Evolutionary conservation across 2,329 filamentous ascomycete genomes (phyloP).

Genomic region (Aspergillus fischeri): DNA sequence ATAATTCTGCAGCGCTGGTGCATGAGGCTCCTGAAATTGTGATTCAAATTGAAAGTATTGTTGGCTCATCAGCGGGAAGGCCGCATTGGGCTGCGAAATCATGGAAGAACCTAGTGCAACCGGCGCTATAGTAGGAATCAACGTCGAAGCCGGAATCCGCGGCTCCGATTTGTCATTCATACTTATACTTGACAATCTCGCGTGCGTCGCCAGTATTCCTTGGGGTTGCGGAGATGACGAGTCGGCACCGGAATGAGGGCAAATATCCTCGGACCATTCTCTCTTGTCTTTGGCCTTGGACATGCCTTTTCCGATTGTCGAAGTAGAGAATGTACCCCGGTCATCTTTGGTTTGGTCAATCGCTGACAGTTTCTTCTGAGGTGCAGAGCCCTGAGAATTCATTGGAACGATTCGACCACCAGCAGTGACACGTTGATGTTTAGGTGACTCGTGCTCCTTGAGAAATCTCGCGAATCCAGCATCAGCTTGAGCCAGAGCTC

Average conservation of each 20-base stretch:
- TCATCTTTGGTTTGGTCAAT: slow-evolving; percentile 10
- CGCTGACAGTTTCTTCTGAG: slow-evolving; percentile 31
- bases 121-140: slow-evolving; percentile 6
- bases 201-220: neutral
- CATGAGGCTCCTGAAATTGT: slow-evolving; percentile 8
- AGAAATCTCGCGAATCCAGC: slow-evolving; percentile 45
- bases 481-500: slow-evolving; percentile 31
- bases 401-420: slow-evolving; percentile 48
- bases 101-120: slow-evolving; percentile 7
- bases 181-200: neutral
- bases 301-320: slow-evolving; percentile 1
- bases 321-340: neutral
- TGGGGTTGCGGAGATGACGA: neutral
- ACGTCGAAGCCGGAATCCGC: slow-evolving; percentile 3
- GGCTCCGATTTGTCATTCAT: neutral
- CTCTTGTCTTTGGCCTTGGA: slow-evolving; percentile 1
- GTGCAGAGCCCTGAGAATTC: slow-evolving; percentile 30
- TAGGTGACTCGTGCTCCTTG: slow-evolving; percentile 46
- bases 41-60: slow-evolving; percentile 10
- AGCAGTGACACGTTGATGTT: slow-evolving; percentile 47
- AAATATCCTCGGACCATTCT: neutral
- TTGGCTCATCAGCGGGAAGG: slow-evolving; percentile 2
- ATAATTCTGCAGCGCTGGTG: slow-evolving; percentile 11
- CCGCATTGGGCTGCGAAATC: slow-evolving; percentile 6
- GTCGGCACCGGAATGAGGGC: neutral